Base-by-base conservation (phyloP, 2,329 filamentous ascomycete species). In the Ophiostoma ulmi region DNA sequence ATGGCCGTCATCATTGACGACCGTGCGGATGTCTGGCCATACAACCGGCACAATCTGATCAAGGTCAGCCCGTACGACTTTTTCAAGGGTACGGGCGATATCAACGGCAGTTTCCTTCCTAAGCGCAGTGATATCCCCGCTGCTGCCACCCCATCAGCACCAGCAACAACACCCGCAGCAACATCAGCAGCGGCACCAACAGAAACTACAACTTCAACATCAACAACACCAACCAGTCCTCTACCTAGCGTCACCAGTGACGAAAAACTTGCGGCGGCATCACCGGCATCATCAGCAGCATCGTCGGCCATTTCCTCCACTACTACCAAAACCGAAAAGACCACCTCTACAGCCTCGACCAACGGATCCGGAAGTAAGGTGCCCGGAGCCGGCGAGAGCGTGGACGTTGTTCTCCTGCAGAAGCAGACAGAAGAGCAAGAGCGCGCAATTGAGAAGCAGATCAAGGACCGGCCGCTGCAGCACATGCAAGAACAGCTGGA, bases 1-100 rank as follows among this genome's bases (percentile, higher is more conserved):
- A 99, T 99, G 95, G 96, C 97, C 0, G 94, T 97, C 72, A 97
- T 99, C 76, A 99, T 99, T 74, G 95, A 99, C 78, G 95, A 99
- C 80, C 88, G 95, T 75, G 93, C 93, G 69, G 95, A 99, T 78
- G 94, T 99, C 8, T 99, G 95, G 95, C 88, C 88, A 1, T 88
- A 90, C 75, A 98, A 97, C 85, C 90, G 91, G 75, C 87, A 91
- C 5, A 97, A 99, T 76, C 86, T 99, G 48, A 93, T 99, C 81
- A 97, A 97, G 78, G 95, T 99, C 44, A 89, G 90, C 1, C 93
- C 94, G 0, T 99, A 97, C 79, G 94, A 98, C 79, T 99, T 99
- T 80, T 99, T 98, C 81, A 92, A 96, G 71, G 95, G 95, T 20
- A 97, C 97, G 73, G 95, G 95, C 73, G 95, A 99, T 79, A 99